Percentiles rank a stretch among this genome's conserved stretches.
These are phyloP conservation scores for Cutaneotrichosporon cutaneum DNA, from an alignment of 1,284 basidiomycete genomes.

Conservation along the genomic window DNA sequence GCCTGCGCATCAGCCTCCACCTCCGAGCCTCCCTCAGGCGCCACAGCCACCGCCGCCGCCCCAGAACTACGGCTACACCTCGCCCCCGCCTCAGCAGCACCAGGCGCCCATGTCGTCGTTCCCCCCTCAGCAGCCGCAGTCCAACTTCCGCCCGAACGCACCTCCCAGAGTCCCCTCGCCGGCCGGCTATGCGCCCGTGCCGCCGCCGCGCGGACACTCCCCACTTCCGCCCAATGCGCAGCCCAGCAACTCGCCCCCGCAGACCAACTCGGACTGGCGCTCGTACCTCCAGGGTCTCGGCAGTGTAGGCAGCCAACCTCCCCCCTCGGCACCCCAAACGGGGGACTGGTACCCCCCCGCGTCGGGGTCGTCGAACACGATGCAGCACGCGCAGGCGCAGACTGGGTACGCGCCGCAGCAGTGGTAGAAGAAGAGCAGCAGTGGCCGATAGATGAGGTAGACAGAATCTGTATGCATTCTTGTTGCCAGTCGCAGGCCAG, in stretches of 20 bases:
- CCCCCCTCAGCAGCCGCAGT: constrained; percentile 4
- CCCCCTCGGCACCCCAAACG: background rate
- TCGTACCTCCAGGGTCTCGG: constrained; percentile 39
- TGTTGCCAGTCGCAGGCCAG: background rate
- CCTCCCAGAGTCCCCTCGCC: background rate
- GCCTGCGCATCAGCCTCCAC: background rate
- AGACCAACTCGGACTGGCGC: constrained; percentile 37
- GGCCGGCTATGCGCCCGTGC: background rate
- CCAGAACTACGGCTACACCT: constrained; percentile 9
- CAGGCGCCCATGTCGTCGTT: background rate
- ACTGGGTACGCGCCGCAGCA: constrained; percentile 4
- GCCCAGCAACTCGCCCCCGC: background rate
- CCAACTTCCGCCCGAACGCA: constrained; percentile 1
- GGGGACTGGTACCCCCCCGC: constrained; percentile 16
- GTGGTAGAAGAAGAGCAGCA: constrained; percentile 5
- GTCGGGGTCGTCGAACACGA: constrained; percentile 11
- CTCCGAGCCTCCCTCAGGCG: constrained; percentile 13
- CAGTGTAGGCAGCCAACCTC: background rate
- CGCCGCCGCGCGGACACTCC: constrained; percentile 4
- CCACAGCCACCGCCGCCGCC: constrained; percentile 14
- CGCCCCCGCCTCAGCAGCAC: background rate
- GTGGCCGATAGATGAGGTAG: background rate
- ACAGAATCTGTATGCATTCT: constrained; percentile 1
- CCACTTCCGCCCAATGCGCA: constrained; percentile 7
- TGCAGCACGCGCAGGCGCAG: constrained; percentile 10